Evolutionary conservation across 108 stramenopile genomes (phyloP).

Genomic region (Stephanodiscus minutulus): DNA sequence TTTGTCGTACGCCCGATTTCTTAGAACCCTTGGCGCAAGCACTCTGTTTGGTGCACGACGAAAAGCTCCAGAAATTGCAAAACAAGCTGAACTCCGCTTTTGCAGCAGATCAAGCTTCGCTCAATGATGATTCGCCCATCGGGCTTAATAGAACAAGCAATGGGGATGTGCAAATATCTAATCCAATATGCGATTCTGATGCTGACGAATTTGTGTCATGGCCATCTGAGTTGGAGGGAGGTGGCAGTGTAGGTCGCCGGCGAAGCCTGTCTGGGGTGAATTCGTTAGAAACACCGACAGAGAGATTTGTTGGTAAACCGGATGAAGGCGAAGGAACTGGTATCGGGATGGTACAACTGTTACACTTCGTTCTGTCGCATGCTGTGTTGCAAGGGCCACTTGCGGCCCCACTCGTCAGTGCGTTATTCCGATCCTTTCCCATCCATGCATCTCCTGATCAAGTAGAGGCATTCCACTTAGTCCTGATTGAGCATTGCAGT

Average conservation of each 20-base stretch:
- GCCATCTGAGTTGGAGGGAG: constrained; percentile 9
- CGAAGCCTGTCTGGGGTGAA: constrained; percentile 40
- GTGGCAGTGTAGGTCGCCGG: constrained; percentile 11
- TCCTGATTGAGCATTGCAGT: constrained; percentile 72
- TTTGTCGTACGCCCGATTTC: constrained; percentile 76
- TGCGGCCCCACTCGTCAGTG: constrained; percentile 72
- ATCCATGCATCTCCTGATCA: constrained; percentile 81
- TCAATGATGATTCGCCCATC: constrained; percentile 8
- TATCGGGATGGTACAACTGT: constrained; percentile 72
- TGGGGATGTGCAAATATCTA: background rate
- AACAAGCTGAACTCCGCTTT: background rate
- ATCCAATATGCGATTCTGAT: background rate
- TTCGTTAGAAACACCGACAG: constrained; percentile 46
- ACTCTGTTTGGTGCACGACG: constrained; percentile 75
- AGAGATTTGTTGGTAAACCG: constrained; percentile 60
- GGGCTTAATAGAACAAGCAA: background rate
- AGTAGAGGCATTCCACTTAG: constrained; percentile 82
- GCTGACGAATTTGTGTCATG: constrained; percentile 18
- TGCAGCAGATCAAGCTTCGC: constrained; percentile 11
- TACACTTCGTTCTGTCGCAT: constrained; percentile 70
- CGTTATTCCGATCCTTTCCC: constrained; percentile 78
- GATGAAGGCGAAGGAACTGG: constrained; percentile 56
- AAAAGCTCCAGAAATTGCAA: constrained; percentile 55
- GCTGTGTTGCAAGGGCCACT: constrained; percentile 69
- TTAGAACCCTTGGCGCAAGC: constrained; percentile 85